A percentile compares a stretch with the other conserved stretches of the same genome.
Conservation (phyloP, 2,329 filamentous ascomycete species). For the Talaromyces rugulosus region DNA sequence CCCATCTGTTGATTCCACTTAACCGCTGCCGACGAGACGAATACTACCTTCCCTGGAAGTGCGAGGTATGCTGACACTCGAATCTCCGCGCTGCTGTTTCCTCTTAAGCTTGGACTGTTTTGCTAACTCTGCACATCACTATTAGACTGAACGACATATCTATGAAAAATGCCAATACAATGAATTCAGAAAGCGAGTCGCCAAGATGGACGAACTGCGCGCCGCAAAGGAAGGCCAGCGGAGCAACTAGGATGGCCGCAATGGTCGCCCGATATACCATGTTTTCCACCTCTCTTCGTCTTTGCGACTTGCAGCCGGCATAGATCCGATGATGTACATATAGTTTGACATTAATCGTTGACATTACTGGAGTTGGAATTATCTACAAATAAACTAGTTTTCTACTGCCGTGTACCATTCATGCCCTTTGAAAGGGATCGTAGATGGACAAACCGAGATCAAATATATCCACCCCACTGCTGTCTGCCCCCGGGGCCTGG, state of each 20-base stretch:
- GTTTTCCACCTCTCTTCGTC: neutral
- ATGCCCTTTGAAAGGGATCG: neutral
- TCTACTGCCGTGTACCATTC: neutral
- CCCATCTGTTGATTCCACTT: constrained; percentile 87
- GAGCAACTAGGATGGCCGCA: constrained; percentile 62
- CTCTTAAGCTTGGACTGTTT: neutral
- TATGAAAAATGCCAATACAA: constrained; percentile 99
- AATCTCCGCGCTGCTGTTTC: neutral
- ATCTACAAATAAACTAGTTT: constrained; percentile 12
- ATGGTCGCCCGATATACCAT: neutral
- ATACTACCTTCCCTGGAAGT: constrained; percentile 97
- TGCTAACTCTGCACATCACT: constrained; percentile 8
- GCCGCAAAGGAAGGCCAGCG: constrained; percentile 77
- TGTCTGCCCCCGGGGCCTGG: too few species aligned
- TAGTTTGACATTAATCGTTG: constrained; percentile 29
- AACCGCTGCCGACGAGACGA: constrained; percentile 91
- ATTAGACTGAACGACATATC: constrained; percentile 85
- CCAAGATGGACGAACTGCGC: constrained; percentile 96
- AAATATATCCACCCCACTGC: too few species aligned
- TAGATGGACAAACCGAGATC: too few species aligned
- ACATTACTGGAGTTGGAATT: constrained; percentile 34
- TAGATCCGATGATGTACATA: constrained; percentile 38
- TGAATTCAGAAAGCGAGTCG: constrained; percentile 97
- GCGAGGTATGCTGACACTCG: constrained; percentile 62
- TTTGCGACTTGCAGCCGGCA: constrained; percentile 15